phyloP scores from a whole-genome alignment of 1,139 yeast species.

The Wickerhamomyces sp. region DNA sequence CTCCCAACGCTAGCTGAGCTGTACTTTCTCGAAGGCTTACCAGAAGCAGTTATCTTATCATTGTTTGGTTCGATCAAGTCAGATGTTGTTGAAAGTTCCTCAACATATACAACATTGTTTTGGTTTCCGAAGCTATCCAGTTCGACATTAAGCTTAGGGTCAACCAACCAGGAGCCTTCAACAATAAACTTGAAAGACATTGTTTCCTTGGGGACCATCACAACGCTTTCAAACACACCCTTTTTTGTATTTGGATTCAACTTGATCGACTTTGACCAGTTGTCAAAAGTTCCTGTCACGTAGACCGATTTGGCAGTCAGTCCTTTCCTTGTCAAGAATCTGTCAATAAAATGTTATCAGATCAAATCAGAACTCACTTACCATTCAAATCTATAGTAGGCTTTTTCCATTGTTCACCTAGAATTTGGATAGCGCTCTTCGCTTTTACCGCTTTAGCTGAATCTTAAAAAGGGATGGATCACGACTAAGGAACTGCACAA shows the following conservation, averaged over 20 bases:
- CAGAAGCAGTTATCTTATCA: not conserved
- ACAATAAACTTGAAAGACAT: slow-evolving; percentile 58
- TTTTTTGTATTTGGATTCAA: slow-evolving; percentile 38
- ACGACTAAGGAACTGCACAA: too few relatives aligned
- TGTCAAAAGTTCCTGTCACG: slow-evolving; percentile 56
- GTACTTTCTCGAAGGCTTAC: too few relatives aligned
- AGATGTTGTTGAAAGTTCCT: slow-evolving; percentile 31
- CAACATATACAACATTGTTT: slow-evolving; percentile 44
- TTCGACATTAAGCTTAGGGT: slow-evolving; percentile 35
- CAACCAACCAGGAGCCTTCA: slow-evolving; percentile 57
- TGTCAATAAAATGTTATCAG: not conserved
- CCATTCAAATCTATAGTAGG: slow-evolving; percentile 14
- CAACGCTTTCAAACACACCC: slow-evolving; percentile 30
- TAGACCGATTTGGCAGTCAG: slow-evolving; percentile 13
- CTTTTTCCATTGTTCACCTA: not conserved
- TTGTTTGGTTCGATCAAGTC: not conserved
- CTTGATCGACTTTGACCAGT: slow-evolving; percentile 50
- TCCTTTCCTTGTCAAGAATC: slow-evolving; percentile 13
- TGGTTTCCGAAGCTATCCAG: slow-evolving; percentile 43
- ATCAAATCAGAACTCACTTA: slow-evolving; percentile 2
- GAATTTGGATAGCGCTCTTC: too few relatives aligned
- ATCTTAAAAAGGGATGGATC: too few relatives aligned
- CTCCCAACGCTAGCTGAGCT: not conserved
- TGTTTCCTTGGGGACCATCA: slow-evolving; percentile 32
- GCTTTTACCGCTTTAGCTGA: too few relatives aligned